These are phyloP conservation scores for Debaryomyces nepalensis DNA, from an alignment of 1,139 yeast genomes.

Conservation along the genomic window DNA sequence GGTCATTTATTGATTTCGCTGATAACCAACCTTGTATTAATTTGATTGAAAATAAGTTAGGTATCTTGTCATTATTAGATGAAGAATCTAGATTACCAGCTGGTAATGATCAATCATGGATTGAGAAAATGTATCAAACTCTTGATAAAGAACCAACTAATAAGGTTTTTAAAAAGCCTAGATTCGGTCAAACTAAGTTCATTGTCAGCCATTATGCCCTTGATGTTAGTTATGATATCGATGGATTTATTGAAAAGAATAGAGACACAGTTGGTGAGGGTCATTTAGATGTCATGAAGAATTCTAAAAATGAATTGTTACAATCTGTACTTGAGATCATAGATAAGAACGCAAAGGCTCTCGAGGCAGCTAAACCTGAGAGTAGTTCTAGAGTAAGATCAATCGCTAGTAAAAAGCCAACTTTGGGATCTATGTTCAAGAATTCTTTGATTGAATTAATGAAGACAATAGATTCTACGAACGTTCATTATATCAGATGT, in stretches of 20 bases:
- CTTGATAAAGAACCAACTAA: constrained; percentile 80
- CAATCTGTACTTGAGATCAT: constrained; percentile 64
- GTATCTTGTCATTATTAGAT: constrained; percentile 85
- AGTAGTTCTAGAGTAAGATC: constrained; percentile 37
- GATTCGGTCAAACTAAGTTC: constrained; percentile 91
- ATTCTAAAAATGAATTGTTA: constrained; percentile 68
- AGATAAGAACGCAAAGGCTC: constrained; percentile 62
- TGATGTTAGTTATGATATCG: constrained; percentile 90
- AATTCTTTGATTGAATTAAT: constrained; percentile 89
- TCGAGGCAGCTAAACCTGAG: constrained; percentile 52
- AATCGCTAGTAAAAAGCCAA: constrained; percentile 75
- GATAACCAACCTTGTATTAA: constrained; percentile 98
- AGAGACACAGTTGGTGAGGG: constrained; percentile 98
- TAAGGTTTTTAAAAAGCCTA: constrained; percentile 86
- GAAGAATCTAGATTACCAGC: constrained; percentile 96
- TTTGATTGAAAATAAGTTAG: constrained; percentile 86
- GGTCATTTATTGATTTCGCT: constrained; percentile 95
- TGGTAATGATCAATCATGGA: constrained; percentile 93
- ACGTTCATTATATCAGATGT: constrained; percentile 96
- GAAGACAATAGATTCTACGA: constrained; percentile 91
- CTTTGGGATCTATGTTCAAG: constrained; percentile 93
- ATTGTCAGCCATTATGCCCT: constrained; percentile 93
- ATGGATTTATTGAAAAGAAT: constrained; percentile 95
- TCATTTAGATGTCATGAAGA: constrained; percentile 80
- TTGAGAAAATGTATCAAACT: constrained; percentile 85